Evolutionary conservation across 192 early-diverging fungal genomes (phyloP).

Genomic region (Polychytrium aggregatum): DNA sequence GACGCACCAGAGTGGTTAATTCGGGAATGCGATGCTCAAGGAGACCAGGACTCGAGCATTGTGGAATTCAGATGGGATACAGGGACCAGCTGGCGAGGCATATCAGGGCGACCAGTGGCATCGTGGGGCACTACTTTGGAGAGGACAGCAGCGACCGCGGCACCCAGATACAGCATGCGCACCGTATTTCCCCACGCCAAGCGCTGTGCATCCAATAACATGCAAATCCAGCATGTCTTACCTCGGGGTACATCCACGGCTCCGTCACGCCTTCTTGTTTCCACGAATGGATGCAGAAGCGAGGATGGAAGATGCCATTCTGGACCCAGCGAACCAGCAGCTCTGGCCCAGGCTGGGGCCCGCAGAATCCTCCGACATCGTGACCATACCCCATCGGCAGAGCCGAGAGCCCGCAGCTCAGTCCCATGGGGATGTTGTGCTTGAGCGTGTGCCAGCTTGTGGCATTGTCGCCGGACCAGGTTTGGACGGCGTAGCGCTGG

Average conservation of each 20-base stretch:
- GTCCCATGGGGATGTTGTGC: slow-evolving; percentile 51
- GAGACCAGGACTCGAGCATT: no score
- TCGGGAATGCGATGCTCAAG: no score
- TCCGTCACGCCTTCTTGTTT: slow-evolving; percentile 48
- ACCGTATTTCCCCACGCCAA: no score
- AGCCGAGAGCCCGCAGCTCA: slow-evolving; percentile 30
- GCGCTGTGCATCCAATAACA: no score
- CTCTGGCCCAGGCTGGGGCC: slow-evolving; percentile 37
- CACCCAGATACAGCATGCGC: no score
- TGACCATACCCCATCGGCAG: slow-evolving; percentile 46
- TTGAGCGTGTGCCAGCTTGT: slow-evolving; percentile 49
- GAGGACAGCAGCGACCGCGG: no score
- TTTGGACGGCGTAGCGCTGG: slow-evolving; percentile 34
- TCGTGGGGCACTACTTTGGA: no score
- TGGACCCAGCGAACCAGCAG: slow-evolving; percentile 54
- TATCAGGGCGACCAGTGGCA: no score
- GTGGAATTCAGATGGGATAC: no score
- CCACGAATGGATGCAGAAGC: slow-evolving; percentile 55
- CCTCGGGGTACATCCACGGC: slow-evolving; percentile 48
- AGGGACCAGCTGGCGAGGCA: no score
- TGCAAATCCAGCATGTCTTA: no score
- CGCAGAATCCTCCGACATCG: slow-evolving; percentile 51
- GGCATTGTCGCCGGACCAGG: slow-evolving; percentile 50
- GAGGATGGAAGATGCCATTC: slow-evolving; percentile 39
- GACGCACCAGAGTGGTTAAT: no score